Conservation (phyloP, 352 stramenopile genomes). For the Pythium sukuiense region DNA sequence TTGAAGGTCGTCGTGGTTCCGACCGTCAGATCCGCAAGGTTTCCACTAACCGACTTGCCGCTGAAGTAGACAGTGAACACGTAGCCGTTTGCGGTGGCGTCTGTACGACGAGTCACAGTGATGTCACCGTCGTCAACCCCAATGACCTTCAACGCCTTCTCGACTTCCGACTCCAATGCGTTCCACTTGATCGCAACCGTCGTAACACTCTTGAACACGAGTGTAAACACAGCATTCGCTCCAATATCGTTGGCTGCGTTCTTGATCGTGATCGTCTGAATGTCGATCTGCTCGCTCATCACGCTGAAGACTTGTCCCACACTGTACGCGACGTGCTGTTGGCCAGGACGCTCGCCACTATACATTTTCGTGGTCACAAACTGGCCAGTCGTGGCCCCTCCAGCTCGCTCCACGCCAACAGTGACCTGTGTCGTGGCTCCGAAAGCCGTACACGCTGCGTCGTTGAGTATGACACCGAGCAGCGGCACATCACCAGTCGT, state of each 20-base stretch:
- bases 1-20: slow-evolving; percentile 31
- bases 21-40: slow-evolving; percentile 33
- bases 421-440: slow-evolving; percentile 29
- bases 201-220: slow-evolving; percentile 33
- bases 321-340: slow-evolving; percentile 49
- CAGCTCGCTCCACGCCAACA: slow-evolving; percentile 26
- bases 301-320: slow-evolving; percentile 74
- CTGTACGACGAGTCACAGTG: slow-evolving; percentile 48
- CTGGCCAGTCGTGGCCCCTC: slow-evolving; percentile 29
- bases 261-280: slow-evolving; percentile 54
- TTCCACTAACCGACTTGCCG: slow-evolving; percentile 39
- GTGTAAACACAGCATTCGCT: slow-evolving; percentile 35
- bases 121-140: slow-evolving; percentile 36
- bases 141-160: slow-evolving; percentile 31
- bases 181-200: slow-evolving; percentile 60
- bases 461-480: slow-evolving; percentile 30
- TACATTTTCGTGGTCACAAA: slow-evolving; percentile 59
- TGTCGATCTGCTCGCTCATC: slow-evolving; percentile 65
- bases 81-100: slow-evolving; percentile 47
- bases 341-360: slow-evolving; percentile 45
- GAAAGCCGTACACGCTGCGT: slow-evolving; percentile 25
- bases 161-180: slow-evolving; percentile 45
- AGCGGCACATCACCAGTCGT: slow-evolving; percentile 53
- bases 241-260: slow-evolving; percentile 48
- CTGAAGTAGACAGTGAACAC: slow-evolving; percentile 82